A percentile compares a stretch with the other conserved stretches of the same genome.
These are phyloP conservation scores for Inga laurina DNA, from an alignment of 306 rosid species.

Conservation along the genomic window DNA sequence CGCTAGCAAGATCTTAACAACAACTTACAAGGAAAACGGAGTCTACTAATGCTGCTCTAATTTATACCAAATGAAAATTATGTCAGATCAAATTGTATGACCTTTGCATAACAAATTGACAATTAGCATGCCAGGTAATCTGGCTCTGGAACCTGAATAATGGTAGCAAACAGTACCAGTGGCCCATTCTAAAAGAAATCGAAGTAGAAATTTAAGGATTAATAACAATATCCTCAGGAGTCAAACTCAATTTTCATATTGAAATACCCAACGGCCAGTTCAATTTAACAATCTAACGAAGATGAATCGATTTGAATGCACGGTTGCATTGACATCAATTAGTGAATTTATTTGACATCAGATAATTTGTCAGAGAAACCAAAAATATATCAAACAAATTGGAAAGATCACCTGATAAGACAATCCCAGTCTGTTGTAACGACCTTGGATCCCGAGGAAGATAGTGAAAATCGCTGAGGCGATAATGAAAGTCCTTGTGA, in stretches of 20 bases:
- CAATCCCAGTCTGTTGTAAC: constrained; percentile 70
- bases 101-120: neutral
- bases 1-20: constrained; percentile 20
- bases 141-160: neutral
- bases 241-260: neutral
- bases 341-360: neutral
- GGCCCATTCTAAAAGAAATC: constrained; percentile 13
- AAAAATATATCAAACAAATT: constrained; percentile 8
- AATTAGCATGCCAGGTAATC: constrained; percentile 8
- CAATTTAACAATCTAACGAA: neutral
- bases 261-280: constrained; percentile 10
- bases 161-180: neutral
- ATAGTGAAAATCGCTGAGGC: constrained; percentile 76
- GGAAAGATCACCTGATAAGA: constrained; percentile 72
- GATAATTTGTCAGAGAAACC: neutral
- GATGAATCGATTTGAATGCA: neutral
- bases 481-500: constrained; percentile 70
- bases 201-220: constrained; percentile 14
- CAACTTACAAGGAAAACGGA: constrained; percentile 15
- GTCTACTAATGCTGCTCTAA: constrained; percentile 17
- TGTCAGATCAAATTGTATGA: constrained; percentile 27
- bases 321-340: constrained; percentile 18
- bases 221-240: neutral
- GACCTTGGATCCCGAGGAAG: constrained; percentile 94
- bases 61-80: neutral